Evolutionary conservation across 2,329 filamentous ascomycete species (phyloP).

Genomic region (Fusarium sp.): DNA sequence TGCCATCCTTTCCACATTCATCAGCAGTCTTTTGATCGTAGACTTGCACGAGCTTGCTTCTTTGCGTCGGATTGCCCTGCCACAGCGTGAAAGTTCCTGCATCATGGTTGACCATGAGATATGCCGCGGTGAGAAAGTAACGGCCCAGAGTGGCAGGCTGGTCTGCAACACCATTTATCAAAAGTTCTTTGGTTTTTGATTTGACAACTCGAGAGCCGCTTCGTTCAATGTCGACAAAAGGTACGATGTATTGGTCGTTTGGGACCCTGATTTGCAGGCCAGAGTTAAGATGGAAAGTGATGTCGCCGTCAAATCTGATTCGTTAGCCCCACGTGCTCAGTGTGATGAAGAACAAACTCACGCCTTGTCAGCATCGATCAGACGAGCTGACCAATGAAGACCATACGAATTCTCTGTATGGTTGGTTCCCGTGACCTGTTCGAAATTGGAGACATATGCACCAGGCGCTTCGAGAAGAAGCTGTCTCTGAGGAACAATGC

Average conservation of each 20-base stretch:
- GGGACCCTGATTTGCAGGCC: constrained; percentile 46
- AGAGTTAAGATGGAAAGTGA: constrained; percentile 44
- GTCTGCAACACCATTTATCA: constrained; percentile 37
- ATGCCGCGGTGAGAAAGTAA: constrained; percentile 50
- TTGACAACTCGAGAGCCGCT: constrained; percentile 43
- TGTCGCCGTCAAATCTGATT: constrained; percentile 46
- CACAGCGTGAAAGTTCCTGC: constrained; percentile 49
- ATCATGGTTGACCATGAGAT: constrained; percentile 52
- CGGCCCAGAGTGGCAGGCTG: constrained; percentile 47
- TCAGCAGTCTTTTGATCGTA: constrained; percentile 28
- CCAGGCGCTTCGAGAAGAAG: constrained; percentile 45
- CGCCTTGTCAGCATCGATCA: constrained; percentile 36
- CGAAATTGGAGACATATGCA: constrained; percentile 35
- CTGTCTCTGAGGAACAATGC: constrained; percentile 49
- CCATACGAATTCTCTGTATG: constrained; percentile 17
- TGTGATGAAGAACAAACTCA: neutral
- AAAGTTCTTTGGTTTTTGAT: constrained; percentile 34
- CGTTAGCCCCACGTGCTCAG: neutral
- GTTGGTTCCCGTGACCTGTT: constrained; percentile 28
- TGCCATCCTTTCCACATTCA: constrained; percentile 14
- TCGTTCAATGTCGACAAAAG: constrained; percentile 43
- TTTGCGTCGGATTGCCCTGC: constrained; percentile 47
- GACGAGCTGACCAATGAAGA: constrained; percentile 30
- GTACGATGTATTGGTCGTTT: constrained; percentile 47
- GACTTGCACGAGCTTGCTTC: constrained; percentile 23